Evolutionary conservation across 202 grass and related monocot genomes (phyloP), one percentile per base, ranked within the genome.

Genomic region (Hordeum pubiflorum): DNA sequence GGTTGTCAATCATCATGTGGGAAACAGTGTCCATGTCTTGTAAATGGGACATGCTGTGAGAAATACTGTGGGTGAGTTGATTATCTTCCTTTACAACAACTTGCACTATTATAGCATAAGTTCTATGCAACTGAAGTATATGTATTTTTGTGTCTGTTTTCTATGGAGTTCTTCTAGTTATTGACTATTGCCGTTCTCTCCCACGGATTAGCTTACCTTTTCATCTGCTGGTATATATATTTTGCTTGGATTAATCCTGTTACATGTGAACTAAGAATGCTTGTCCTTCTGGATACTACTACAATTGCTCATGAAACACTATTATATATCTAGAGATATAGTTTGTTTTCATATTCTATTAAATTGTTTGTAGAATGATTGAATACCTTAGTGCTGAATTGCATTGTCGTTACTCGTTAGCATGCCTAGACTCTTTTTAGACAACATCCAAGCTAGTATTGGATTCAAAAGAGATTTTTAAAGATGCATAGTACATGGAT

Each of bases 1-100:
- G 92, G 92, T 26, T 98, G 92, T 89, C 88, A 93, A 77, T 94
- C 92, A 79, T 73, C 95, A 86, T 98, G 92, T 62, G 95, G 95
- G 79, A 98, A 98, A 82, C 92, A 93, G 80, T 98, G 95, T 59
- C 79, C 92, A 75, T 98, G 95, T 79, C 88, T 93, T 27, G 63
- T 89, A 76, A 94, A 92, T 82, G 94, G 91, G 40, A 94, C 94
- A 74, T 97, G 94, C 79, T 97, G 94, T 84, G 91, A 97, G 79
- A 97, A 97, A 86, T 94, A 97, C 67, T 97, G 94, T 26, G 88
- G 94, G 94, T 91, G 43, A 82, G 88, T 83, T 81, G 37, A 15
- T 68, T 66, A 8, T 55, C 86, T 58, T 29, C 34, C 41, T 79
- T 82, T 26, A 2, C 39, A 54, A 24, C 29, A 76, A 39, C 26